A percentile compares a stretch with the other conserved stretches of the same genome.
phyloP scores from a whole-genome alignment of 202 grass and related monocot genomes.

The Zoysia matrella region DNA sequence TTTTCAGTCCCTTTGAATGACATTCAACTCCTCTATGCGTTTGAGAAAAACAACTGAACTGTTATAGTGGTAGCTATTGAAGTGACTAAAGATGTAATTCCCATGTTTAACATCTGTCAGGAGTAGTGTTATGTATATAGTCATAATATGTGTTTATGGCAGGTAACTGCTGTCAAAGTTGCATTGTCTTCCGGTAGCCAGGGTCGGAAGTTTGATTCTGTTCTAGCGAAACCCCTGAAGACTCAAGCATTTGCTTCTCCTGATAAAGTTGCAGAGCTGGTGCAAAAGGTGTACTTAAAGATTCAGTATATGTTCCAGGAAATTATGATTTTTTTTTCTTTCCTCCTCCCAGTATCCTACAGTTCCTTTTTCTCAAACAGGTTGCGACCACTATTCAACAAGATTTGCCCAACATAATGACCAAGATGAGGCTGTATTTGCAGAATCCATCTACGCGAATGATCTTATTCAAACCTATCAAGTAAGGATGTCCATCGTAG shows the following conservation, averaged over 20 bases:
- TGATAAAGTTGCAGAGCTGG: no score
- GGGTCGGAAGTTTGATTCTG: conserved; percentile 85
- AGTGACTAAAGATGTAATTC: conserved; percentile 8
- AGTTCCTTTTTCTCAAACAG: no score
- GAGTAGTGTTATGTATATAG: conserved; percentile 25
- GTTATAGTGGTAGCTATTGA: background rate
- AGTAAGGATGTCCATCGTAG: no score
- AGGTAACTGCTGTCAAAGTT: conserved; percentile 87
- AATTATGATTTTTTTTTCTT: background rate
- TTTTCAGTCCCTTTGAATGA: background rate
- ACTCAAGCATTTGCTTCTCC: no score
- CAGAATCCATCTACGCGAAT: no score
- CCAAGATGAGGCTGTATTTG: no score
- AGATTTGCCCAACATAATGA: no score
- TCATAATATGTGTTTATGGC: conserved; percentile 32
- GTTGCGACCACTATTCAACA: no score
- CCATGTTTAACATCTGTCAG: background rate
- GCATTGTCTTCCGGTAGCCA: conserved; percentile 80
- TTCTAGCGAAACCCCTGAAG: conserved; percentile 38
- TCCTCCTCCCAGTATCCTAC: background rate
- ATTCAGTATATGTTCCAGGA: no score
- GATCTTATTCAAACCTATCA: no score
- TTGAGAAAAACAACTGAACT: no score
- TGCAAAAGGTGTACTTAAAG: no score
- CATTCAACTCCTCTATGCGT: background rate